Evolutionary conservation across 1,284 basidiomycete genomes (phyloP).

Genomic region (Cyathus olla): DNA sequence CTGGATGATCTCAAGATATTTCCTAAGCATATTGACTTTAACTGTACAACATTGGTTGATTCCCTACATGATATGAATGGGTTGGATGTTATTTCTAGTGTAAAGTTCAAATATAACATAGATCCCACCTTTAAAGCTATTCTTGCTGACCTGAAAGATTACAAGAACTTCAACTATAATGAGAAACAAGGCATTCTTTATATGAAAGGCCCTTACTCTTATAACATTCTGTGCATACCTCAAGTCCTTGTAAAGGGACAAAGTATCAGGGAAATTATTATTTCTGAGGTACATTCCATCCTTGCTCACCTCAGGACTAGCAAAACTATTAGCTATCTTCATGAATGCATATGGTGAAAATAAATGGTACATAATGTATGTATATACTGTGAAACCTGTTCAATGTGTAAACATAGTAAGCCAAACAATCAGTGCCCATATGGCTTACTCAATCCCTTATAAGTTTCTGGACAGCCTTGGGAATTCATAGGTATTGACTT

Average conservation of each 20-base stretch:
- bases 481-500: not conserved
- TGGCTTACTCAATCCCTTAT: slow-evolving; percentile 31
- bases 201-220: slow-evolving; percentile 43
- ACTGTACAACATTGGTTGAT: not conserved
- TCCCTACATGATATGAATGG: not conserved
- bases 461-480: not conserved
- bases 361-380: slow-evolving; percentile 12
- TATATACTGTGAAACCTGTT: not conserved
- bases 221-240: slow-evolving; percentile 33
- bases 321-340: slow-evolving; percentile 36
- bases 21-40: not conserved
- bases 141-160: slow-evolving; percentile 24
- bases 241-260: slow-evolving; percentile 17
- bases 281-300: slow-evolving; percentile 34
- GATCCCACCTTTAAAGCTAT: slow-evolving; percentile 13
- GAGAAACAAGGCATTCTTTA: not conserved
- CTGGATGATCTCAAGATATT: too few species aligned
- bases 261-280: slow-evolving; percentile 31
- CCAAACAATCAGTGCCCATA: not conserved
- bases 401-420: not conserved
- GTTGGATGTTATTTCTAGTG: not conserved
- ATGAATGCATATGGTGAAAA: slow-evolving; percentile 44
- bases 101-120: not conserved
- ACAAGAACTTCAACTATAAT: slow-evolving; percentile 34
- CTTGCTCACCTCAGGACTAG: slow-evolving; percentile 36